Evolutionary conservation across 306 rosid species (phyloP).

Genomic region (Hippophae tibetana): DNA sequence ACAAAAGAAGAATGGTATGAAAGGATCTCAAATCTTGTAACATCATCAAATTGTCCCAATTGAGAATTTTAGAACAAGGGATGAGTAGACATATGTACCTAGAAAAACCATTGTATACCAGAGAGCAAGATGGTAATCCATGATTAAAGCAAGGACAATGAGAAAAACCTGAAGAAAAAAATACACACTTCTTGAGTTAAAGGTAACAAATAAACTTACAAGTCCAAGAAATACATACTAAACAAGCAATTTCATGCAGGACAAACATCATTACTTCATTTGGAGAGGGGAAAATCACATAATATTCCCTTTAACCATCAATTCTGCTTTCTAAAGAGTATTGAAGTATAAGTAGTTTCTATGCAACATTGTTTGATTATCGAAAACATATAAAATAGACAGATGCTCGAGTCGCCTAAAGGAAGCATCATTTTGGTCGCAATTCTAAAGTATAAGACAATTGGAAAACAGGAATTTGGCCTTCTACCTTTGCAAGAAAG

Average conservation of each 20-base stretch:
- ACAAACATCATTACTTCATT: constrained; percentile 3
- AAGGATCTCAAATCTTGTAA: not conserved
- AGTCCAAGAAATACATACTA: constrained; percentile 7
- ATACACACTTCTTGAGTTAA: constrained; percentile 4
- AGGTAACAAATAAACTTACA: constrained; percentile 12
- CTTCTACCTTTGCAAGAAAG: constrained; percentile 66
- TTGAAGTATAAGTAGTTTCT: too few relatives aligned
- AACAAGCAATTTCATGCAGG: not conserved
- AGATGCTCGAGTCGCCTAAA: not conserved
- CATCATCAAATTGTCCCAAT: not conserved
- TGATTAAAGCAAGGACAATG: constrained; percentile 46
- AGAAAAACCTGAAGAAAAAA: constrained; percentile 71
- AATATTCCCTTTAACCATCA: constrained; percentile 8
- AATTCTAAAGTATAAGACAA: not conserved
- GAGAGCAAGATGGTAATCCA: constrained; percentile 74
- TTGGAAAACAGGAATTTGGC: constrained; percentile 1
- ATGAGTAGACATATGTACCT: constrained; percentile 39
- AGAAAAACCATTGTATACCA: constrained; percentile 58
- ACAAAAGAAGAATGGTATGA: not conserved
- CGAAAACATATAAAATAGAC: too few relatives aligned
- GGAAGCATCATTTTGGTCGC: not conserved
- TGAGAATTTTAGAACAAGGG: constrained; percentile 1
- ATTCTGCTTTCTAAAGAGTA: not conserved
- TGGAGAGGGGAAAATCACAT: constrained; percentile 3
- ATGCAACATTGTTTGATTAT: too few relatives aligned